A percentile compares a stretch with the other conserved stretches of the same genome.
These are phyloP conservation scores for Ophiostoma australiae DNA, from an alignment of 2,329 filamentous ascomycete genomes.

Conservation along the genomic window DNA sequence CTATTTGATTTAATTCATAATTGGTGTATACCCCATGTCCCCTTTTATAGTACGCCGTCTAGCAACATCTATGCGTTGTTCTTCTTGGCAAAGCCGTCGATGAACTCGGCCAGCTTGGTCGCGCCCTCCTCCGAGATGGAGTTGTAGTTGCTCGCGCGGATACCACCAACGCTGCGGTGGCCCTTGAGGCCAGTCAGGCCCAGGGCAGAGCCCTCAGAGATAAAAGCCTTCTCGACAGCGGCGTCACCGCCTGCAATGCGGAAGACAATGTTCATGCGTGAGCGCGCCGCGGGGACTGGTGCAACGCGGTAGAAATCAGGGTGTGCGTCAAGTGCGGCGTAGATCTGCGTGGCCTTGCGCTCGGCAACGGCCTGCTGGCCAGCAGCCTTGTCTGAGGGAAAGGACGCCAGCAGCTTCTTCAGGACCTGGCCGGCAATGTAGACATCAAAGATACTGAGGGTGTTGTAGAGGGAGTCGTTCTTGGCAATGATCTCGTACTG, in stretches of 20 bases:
- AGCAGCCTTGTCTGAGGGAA: conserved; percentile 61
- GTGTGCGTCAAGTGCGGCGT: conserved; percentile 68
- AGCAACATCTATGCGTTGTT: conserved; percentile 13
- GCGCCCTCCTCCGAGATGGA: conserved; percentile 65
- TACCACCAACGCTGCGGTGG: conserved; percentile 79
- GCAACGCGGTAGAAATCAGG: conserved; percentile 71
- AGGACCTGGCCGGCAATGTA: conserved; percentile 89
- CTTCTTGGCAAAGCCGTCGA: conserved; percentile 47
- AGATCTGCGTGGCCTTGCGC: conserved; percentile 72
- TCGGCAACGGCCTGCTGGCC: conserved; percentile 71
- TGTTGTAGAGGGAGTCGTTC: conserved; percentile 96
- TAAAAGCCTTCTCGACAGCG: conserved; percentile 68
- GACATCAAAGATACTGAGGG: conserved; percentile 85
- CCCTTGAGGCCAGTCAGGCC: conserved; percentile 80
- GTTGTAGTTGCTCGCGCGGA: conserved; percentile 86
- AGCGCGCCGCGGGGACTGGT: conserved; percentile 68
- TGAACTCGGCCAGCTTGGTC: conserved; percentile 62
- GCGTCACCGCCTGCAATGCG: conserved; percentile 62
- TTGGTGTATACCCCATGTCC: not conserved
- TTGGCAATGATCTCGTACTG: conserved; percentile 81
- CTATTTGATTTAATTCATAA: not conserved
- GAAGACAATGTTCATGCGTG: conserved; percentile 95
- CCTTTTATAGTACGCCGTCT: not conserved
- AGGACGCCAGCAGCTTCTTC: conserved; percentile 62
- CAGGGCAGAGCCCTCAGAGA: conserved; percentile 63